Base-by-base conservation (phyloP, 139 green algal species). In the Pycnococcus provasolii region DNA sequence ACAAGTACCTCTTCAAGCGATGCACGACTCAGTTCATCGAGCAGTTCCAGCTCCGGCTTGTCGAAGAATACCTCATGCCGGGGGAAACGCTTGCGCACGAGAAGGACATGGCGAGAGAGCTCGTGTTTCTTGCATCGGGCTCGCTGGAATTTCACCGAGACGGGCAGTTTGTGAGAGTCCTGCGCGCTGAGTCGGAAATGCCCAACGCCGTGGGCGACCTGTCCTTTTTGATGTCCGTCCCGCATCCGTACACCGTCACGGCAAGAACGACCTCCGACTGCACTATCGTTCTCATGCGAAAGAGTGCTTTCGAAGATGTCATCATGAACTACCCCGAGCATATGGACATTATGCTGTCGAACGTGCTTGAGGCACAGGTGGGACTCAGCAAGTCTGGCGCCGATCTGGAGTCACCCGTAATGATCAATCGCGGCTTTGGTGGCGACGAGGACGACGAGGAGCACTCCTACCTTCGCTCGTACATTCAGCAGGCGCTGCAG, bases 181-280 rank as follows among this genome's bases (percentile, higher is more conserved):
- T 11, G 50, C 13, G 11, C 11, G 50, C 11, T 55, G 11, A 13
- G 50, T 13, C 11, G 13, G 50, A 55, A 11, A 13, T 55, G 50
- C 0, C 50, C 50, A 55, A 11, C 11, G 50, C 13, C 26, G 68
- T 76, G 44, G 61, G 69, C 4, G 67, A 76, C 45, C 58, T 74
- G 44, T 50, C 69, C 7, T 79, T 79, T 62, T 79, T 79, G 44
- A 77, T 79, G 61, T 66, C 66, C 43, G 71, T 76, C n/a, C 39
- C 70, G 41, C 67, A 79, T 60, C 73, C 73, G 13, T 48, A 64
- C 39, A 72, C 63, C 2, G 55, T 76, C 44, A 57, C 60, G 71
- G 72, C 66, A 3, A 58, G 70, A 5, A 50, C 54, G 15, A 79
- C 53, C 3, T 64, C 59, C 42, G 73, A 79, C 46, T 68, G 67